Evolutionary conservation across 306 rosid species (phyloP).

Genomic region (Vigna trinervia): DNA sequence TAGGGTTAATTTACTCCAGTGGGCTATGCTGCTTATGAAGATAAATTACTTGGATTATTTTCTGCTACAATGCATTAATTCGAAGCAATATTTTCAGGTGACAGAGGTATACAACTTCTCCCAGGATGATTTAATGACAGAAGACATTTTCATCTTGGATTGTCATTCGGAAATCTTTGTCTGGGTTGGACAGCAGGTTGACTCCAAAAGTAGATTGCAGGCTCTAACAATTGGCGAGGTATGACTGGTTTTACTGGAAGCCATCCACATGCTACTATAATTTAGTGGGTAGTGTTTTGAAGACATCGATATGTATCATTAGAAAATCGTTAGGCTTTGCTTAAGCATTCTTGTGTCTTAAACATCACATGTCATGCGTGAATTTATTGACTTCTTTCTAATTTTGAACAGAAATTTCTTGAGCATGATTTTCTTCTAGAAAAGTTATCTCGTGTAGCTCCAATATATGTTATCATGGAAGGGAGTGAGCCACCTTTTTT

Average conservation of each 20-base stretch:
- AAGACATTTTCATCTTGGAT: conserved; percentile 83
- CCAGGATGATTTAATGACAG: conserved; percentile 97
- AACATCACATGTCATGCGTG: background rate
- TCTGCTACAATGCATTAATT: conserved; percentile 45
- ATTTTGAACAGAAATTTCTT: conserved; percentile 73
- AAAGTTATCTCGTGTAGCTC: conserved; percentile 71
- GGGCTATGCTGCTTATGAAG: conserved; percentile 41
- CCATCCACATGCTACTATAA: conserved; percentile 13
- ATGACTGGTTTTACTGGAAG: conserved; percentile 43
- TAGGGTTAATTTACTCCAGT: conserved; percentile 34
- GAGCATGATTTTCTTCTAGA: conserved; percentile 82
- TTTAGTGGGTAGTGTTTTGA: conserved; percentile 23
- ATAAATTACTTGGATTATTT: background rate
- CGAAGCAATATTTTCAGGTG: conserved; percentile 60
- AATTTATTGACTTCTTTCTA: conserved; percentile 37
- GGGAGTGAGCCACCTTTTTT: conserved; percentile 92
- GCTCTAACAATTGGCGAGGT: conserved; percentile 92
- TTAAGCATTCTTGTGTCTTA: background rate
- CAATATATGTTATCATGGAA: conserved; percentile 78
- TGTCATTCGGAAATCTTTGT: conserved; percentile 78
- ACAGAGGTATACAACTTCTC: conserved; percentile 81
- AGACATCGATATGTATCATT: conserved; percentile 10
- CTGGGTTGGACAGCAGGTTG: conserved; percentile 93
- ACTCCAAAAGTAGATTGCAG: conserved; percentile 67
- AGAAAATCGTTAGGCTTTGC: background rate